Base-by-base conservation (phyloP, 345 rosid species). In the Euphorbia lathyris region DNA sequence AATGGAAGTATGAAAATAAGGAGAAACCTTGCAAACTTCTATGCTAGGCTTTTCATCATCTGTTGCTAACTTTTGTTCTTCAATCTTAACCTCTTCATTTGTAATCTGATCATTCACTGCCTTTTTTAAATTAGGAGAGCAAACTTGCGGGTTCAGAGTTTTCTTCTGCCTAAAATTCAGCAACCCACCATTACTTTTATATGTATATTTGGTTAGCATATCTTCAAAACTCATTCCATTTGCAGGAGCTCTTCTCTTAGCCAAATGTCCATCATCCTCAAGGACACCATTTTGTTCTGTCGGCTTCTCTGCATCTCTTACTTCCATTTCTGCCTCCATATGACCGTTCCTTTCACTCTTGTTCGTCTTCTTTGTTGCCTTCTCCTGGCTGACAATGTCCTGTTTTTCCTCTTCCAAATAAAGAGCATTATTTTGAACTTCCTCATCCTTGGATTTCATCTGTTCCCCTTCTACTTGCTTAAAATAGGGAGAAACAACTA, bases 131-230 rank as follows among this genome's bases (percentile, higher is more conserved):
- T 27, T 27, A 8, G 69, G 58, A 66, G 58, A 48, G 57, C 40
- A 27, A 48, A 50, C 50, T 48, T 12, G 36, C 43, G 32, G 30
- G 8, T 64, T 23, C 5, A 4, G 26, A 66, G 4, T 50, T 1
- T 34, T 67, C 22, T 34, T 51, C 45, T n/a, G 16, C 59, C 57
- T 58, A 45, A 53, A 20, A 23, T 53, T 9, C 58, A 22, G 3
- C 12, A 22, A 23, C 29, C 27, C 9, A 30, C 45, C 9, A 32
- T 38, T 32, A 14, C 65, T 16, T 67, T 60, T 30, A 38, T 68
- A 79, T 3, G 32, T 47, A 11, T 40, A 69, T 25, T 69, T 73
- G 32, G 79, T 43, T 53, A 68, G 62, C 69, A 72, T 66, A 2
- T 58, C 62, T 2, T 72, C 82, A 32, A 75, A 52, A 43, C 20